Conservation (phyloP, 441 rosid species). For the Syzygium syzygioides region DNA sequence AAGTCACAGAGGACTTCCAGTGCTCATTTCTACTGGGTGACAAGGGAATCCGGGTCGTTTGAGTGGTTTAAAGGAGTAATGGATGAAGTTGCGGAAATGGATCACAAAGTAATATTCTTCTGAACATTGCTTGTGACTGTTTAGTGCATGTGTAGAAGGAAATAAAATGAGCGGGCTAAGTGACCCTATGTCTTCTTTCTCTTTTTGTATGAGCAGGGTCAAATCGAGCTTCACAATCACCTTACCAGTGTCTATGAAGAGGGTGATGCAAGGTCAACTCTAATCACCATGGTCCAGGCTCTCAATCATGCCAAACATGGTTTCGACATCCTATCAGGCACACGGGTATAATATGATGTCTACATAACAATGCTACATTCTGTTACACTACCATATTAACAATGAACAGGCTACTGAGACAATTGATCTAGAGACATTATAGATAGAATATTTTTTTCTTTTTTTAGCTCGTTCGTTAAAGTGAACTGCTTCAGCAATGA, state of each 20-base stretch:
- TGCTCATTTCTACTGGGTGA: slow-evolving; percentile 96
- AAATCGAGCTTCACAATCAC: slow-evolving; percentile 92
- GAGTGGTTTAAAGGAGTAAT: slow-evolving; percentile 98
- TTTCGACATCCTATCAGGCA: slow-evolving; percentile 92
- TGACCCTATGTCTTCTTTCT: not conserved
- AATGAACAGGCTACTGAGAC: not conserved
- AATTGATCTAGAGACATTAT: not conserved
- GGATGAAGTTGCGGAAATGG: slow-evolving; percentile 93
- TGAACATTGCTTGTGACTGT: not conserved
- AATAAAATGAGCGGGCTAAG: not conserved
- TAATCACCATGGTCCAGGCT: slow-evolving; percentile 97
- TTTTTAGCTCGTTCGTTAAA: not conserved
- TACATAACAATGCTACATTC: not conserved
- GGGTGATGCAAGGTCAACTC: slow-evolving; percentile 94
- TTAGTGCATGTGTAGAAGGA: not conserved
- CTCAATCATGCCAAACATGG: slow-evolving; percentile 96
- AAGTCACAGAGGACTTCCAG: slow-evolving; percentile 41
- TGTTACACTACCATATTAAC: not conserved
- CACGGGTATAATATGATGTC: slow-evolving; percentile 50
- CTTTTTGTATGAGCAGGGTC: slow-evolving; percentile 49
- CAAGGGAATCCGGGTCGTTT: slow-evolving; percentile 85
- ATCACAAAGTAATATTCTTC: slow-evolving; percentile 48
- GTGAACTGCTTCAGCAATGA: not conserved
- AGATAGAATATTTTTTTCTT: not conserved
- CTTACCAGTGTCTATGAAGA: slow-evolving; percentile 97